Evolutionary conservation across 352 stramenopile species (phyloP).

Genomic region (Globisporangium rhizosaccharum): DNA sequence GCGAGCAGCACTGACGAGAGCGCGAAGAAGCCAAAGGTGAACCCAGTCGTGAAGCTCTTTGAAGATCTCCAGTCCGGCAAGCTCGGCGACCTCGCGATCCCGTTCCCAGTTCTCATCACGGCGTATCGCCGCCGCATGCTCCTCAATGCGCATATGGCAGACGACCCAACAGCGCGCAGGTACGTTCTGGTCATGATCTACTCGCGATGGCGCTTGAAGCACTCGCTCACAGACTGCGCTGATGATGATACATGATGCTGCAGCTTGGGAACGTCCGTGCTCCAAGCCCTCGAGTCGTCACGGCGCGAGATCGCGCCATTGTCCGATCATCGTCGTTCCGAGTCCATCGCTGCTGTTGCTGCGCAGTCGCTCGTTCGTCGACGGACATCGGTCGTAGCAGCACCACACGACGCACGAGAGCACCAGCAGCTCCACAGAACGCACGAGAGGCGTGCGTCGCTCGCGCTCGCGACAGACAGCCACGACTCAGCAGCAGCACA

Average conservation of each 20-base stretch:
- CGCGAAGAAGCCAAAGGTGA: constrained; percentile 11
- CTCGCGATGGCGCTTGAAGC: neutral
- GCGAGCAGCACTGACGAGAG: constrained; percentile 2
- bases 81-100: constrained; percentile 65
- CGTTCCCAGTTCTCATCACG: constrained; percentile 75
- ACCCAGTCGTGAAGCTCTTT: constrained; percentile 74
- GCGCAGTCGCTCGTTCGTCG: constrained; percentile 5
- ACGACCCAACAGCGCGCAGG: constrained; percentile 42
- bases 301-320: constrained; percentile 19
- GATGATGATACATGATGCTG: neutral
- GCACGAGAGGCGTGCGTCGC: too few relatives aligned
- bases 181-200: constrained; percentile 8
- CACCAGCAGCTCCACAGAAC: neutral
- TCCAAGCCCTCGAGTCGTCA: constrained; percentile 65
- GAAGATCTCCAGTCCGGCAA: constrained; percentile 73
- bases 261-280: constrained; percentile 15
- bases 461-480: too few relatives aligned
- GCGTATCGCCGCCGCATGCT: constrained; percentile 75
- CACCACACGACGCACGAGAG: neutral
- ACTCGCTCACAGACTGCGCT: neutral
- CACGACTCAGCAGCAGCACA: too few relatives aligned
- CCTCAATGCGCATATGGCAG: constrained; percentile 80
- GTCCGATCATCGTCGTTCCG: constrained; percentile 2
- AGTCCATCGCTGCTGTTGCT: neutral
- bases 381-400: constrained; percentile 1